Percentiles rank a stretch among this genome's conserved stretches.
phyloP scores from a whole-genome alignment of 441 rosid species.

The California macrophylla region DNA sequence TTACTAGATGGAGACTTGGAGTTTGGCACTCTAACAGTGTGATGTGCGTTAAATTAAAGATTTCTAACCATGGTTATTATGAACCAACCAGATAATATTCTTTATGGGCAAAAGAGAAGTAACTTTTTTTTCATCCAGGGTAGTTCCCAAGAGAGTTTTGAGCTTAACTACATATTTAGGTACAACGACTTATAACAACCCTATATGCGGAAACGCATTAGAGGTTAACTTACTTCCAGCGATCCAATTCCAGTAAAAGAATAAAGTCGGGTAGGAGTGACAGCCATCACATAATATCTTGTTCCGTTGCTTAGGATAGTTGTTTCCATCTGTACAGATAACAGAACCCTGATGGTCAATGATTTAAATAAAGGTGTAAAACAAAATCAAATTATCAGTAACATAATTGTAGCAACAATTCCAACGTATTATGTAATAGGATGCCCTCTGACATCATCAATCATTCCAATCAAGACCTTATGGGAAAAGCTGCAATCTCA shows the following conservation, averaged over 20 bases:
- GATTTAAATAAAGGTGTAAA: neutral
- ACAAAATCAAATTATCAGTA: neutral
- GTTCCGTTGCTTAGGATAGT: slow-evolving; percentile 60
- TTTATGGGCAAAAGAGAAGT: neutral
- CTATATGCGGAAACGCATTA: slow-evolving; percentile 3
- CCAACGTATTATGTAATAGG: slow-evolving; percentile 1
- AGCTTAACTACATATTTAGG: neutral
- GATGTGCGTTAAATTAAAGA: neutral
- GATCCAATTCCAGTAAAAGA: slow-evolving; percentile 93
- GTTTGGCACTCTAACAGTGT: neutral
- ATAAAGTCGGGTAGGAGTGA: slow-evolving; percentile 93
- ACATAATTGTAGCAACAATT: slow-evolving; percentile 10
- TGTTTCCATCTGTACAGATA: slow-evolving; percentile 72
- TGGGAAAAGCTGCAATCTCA: neutral
- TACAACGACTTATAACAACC: neutral
- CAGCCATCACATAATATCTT: slow-evolving; percentile 97
- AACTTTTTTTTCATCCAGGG: neutral
- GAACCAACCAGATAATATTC: neutral
- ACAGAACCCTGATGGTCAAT: slow-evolving; percentile 2
- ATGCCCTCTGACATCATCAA: slow-evolving; percentile 5
- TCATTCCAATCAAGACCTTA: slow-evolving; percentile 3
- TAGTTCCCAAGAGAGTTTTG: neutral
- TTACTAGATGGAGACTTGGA: neutral
- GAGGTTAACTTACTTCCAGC: slow-evolving; percentile 58
- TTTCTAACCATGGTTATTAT: no score